phyloP scores from a whole-genome alignment of 768 basidiomycete species.

The Phanerodontia chrysosporium region DNA sequence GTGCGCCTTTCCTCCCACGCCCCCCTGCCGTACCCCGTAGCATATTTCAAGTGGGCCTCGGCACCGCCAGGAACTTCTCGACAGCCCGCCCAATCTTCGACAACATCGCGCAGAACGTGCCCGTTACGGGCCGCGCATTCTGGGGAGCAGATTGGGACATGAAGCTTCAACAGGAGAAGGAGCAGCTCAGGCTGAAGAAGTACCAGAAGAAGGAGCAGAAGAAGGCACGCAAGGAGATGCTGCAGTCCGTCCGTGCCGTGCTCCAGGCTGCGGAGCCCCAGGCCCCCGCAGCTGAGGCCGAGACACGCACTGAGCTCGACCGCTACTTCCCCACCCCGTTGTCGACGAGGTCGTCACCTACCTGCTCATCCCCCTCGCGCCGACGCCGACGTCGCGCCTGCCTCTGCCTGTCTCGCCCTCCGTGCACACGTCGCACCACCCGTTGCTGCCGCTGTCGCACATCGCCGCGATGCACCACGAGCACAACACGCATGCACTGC shows the following conservation, averaged over 20 bases:
- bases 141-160: conserved; percentile 72
- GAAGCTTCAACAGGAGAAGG: conserved; percentile 42
- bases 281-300: conserved; percentile 23
- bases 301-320: conserved; percentile 37
- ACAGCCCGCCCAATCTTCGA: conserved; percentile 73
- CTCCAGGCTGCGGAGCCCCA: conserved; percentile 20
- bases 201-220: conserved; percentile 17
- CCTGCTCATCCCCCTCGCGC: conserved; percentile 73
- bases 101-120: conserved; percentile 67
- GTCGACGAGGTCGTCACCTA: conserved; percentile 48
- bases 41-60: conserved; percentile 68
- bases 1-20: conserved; percentile 54
- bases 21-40: conserved; percentile 41
- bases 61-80: conserved; percentile 72
- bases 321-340: conserved; percentile 53
- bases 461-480: conserved; percentile 48
- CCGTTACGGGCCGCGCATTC: conserved; percentile 69
- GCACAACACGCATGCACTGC: conserved; percentile 53
- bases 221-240: conserved; percentile 25
- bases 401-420: conserved; percentile 42
- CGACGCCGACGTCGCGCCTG: conserved; percentile 63
- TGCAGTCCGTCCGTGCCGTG: conserved; percentile 18
- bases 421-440: conserved; percentile 21
- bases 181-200: conserved; percentile 21
- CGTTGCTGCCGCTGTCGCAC: conserved; percentile 51